A percentile compares a stretch with the other conserved stretches of the same genome.
These are phyloP conservation scores for Arachnomyces sp. DNA, from an alignment of 2,329 filamentous ascomycete genomes.

Conservation along the genomic window DNA sequence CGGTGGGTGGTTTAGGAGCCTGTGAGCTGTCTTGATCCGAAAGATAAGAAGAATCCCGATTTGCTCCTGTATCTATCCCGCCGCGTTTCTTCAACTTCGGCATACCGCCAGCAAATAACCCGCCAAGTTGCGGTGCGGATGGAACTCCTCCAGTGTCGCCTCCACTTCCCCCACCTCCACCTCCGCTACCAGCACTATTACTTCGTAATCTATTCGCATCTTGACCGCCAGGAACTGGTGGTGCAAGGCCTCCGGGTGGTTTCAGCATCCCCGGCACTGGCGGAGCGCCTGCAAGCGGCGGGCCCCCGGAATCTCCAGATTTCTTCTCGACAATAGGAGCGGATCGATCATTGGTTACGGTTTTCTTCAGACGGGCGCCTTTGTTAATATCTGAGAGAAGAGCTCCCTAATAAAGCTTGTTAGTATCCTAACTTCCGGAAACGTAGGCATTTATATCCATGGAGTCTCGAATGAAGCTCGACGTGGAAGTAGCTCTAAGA, in stretches of 20 bases:
- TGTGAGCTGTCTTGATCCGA: slow-evolving; percentile 66
- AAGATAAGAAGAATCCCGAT: slow-evolving; percentile 62
- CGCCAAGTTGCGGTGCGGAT: slow-evolving; percentile 70
- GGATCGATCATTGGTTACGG: slow-evolving; percentile 86
- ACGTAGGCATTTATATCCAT: not conserved
- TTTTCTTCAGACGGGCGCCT: slow-evolving; percentile 71
- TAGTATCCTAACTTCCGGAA: not conserved
- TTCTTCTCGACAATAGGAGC: slow-evolving; percentile 61
- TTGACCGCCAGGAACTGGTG: slow-evolving; percentile 55
- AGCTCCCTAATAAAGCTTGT: slow-evolving; percentile 55
- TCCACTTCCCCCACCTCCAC: slow-evolving; percentile 31
- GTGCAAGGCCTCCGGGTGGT: slow-evolving; percentile 59
- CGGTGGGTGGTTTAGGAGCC: slow-evolving; percentile 49
- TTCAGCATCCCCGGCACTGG: slow-evolving; percentile 62
- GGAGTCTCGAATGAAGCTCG: too few species aligned
- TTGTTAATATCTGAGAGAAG: slow-evolving; percentile 82
- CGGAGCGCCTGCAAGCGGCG: slow-evolving; percentile 66
- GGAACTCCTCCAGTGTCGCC: slow-evolving; percentile 44
- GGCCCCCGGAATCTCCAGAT: slow-evolving; percentile 50
- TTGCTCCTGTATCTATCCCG: slow-evolving; percentile 68
- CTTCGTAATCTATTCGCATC: slow-evolving; percentile 61
- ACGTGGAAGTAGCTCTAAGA: too few species aligned
- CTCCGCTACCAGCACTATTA: slow-evolving; percentile 64
- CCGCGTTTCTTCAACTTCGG: slow-evolving; percentile 90
- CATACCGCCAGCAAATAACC: slow-evolving; percentile 89